A percentile compares a stretch with the other conserved stretches of the same genome.
Evolutionary conservation across 805 yeast genomes (phyloP).

Genomic region (Yamadazyma phyllophila): DNA sequence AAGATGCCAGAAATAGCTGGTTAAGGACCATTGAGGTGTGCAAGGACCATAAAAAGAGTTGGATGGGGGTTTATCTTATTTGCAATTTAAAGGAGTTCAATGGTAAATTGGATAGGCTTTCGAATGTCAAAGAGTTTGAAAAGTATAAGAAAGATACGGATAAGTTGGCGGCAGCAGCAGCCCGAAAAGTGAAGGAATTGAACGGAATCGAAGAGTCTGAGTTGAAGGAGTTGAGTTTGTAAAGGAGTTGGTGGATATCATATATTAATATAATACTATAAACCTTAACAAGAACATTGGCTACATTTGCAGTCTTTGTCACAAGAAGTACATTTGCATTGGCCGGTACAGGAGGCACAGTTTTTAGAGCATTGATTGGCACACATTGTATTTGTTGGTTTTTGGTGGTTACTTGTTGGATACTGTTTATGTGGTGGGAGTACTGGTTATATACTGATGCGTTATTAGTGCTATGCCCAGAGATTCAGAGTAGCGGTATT

Average conservation of each 20-base stretch:
- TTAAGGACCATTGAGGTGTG: constrained; percentile 76
- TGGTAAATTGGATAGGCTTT: constrained; percentile 17
- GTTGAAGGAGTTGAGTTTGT: constrained; percentile 2
- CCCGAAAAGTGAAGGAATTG: constrained; percentile 20
- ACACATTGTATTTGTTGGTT: background rate
- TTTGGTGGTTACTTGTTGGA: too few species aligned
- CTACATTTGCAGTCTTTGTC: constrained; percentile 2
- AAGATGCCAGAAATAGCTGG: constrained; percentile 46
- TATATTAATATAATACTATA: background rate
- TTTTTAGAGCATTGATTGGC: background rate
- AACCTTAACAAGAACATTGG: background rate
- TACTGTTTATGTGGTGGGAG: too few species aligned
- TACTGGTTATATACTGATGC: background rate
- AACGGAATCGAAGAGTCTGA: constrained; percentile 14
- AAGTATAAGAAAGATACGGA: constrained; percentile 22
- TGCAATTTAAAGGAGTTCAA: constrained; percentile 15
- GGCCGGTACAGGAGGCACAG: background rate
- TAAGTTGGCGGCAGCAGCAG: constrained; percentile 21
- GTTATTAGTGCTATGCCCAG: background rate
- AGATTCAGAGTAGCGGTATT: background rate
- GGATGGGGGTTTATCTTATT: constrained; percentile 62
- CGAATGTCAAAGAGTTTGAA: constrained; percentile 18
- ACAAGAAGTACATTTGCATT: constrained; percentile 2
- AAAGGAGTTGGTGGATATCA: background rate
- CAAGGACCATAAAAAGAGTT: constrained; percentile 64